Conservation (phyloP, 2,329 filamentous ascomycete genomes). For the Fusarium beomiforme region DNA sequence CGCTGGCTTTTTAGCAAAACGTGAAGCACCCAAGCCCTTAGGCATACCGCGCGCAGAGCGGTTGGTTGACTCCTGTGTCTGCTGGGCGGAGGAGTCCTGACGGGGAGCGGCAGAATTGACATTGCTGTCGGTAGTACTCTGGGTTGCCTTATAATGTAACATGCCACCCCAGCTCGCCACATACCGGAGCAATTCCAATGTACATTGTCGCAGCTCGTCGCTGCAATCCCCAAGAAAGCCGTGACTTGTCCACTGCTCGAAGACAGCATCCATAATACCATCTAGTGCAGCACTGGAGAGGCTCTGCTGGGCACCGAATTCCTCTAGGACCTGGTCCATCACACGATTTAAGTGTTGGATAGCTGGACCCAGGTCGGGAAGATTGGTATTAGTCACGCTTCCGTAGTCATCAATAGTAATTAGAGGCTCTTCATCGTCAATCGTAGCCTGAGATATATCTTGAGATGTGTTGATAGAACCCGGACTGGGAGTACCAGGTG, state of each 20-base stretch:
- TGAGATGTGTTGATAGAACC: neutral
- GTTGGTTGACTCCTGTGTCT: neutral
- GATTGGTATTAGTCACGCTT: neutral
- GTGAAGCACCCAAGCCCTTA: constrained; percentile 32
- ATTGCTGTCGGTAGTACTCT: neutral
- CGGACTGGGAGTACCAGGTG: neutral
- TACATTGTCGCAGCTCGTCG: constrained; percentile 36
- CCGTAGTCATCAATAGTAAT: neutral
- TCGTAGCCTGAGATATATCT: neutral
- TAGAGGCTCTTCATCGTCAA: neutral
- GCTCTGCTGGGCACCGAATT: constrained; percentile 6
- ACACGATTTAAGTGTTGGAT: neutral
- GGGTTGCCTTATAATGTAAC: neutral
- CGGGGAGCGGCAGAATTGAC: neutral
- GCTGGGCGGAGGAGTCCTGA: neutral
- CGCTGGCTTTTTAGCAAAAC: constrained; percentile 16
- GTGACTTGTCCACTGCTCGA: constrained; percentile 40
- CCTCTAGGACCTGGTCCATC: constrained; percentile 1
- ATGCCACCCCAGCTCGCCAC: constrained; percentile 6
- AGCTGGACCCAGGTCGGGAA: neutral
- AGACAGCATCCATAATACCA: constrained; percentile 41
- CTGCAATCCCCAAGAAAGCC: constrained; percentile 38
- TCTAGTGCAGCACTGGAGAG: constrained; percentile 28
- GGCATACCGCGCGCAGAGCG: neutral
- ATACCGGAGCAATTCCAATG: constrained; percentile 35